Evolutionary conservation across 768 basidiomycete species (phyloP), one percentile per base, ranked within the genome.

Genomic region (Tulasnella calospora): DNA sequence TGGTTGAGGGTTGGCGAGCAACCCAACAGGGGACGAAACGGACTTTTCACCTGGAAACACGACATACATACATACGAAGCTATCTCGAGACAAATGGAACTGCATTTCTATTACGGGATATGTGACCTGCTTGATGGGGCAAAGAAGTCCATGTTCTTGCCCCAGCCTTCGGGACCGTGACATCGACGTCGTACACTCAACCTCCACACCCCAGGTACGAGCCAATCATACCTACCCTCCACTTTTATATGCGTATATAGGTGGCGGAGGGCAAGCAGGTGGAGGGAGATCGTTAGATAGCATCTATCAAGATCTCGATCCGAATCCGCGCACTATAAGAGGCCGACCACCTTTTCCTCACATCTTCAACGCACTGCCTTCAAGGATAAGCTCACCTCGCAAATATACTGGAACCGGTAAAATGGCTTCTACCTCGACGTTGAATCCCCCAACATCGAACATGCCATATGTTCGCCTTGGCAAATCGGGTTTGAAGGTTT

Each of bases 381-480:
- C 15, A 51, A 44, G 47, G 23, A 51, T n/a, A 19, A 51, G 17
- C 47, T 23, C 41, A 9, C 13, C 41, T 10, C 9, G 2, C 41
- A 44, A 44, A 8, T 44, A 44, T 38, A 38, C 38, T 38, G 38
- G 3, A 38, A 38, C 38, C 38, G 13, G 47, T 21, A 51, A 1
- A 23, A 51, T 51, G 47, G 47, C 47, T 5, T 23, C 47, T 51
- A 51, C 47, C 23, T 51, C 47, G 23, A 51, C 47, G 47, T 51
- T 51, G 47, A 51, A 51, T 10, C 47, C 47, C 23, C 47, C 47
- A 23, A 19, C 47, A 51, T 67, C 61, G 27, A 55, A 74, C 41
- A 74, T 74, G 73, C 40, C 41, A 12, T 74, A 74, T 23, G 73
- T 74, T 47, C 73, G 73, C 8, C 44, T 74, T 30, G 73, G 73